These are phyloP conservation scores for Arthroderma sp. DNA, from an alignment of 2,329 filamentous ascomycete genomes.

Conservation along the genomic window DNA sequence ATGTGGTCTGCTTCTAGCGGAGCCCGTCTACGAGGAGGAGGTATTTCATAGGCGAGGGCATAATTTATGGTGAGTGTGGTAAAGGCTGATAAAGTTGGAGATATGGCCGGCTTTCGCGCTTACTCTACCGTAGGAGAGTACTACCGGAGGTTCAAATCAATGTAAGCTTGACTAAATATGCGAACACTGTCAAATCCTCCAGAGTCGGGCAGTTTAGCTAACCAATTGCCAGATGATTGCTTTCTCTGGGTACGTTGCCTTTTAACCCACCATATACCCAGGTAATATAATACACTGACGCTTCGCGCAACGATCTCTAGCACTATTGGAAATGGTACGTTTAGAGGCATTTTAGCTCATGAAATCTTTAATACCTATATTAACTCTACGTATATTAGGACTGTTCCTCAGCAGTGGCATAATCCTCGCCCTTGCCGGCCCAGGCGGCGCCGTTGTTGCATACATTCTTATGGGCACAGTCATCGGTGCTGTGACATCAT, in stretches of 20 bases:
- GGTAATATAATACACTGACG: not conserved
- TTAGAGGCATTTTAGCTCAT: not conserved
- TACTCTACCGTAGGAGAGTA: constrained; percentile 24
- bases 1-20: not conserved
- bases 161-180: constrained; percentile 12
- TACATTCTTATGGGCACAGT: constrained; percentile 36
- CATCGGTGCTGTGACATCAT: constrained; percentile 34
- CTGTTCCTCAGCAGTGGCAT: constrained; percentile 34
- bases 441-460: constrained; percentile 30
- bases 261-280: not conserved
- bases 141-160: constrained; percentile 34
- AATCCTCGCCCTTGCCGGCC: constrained; percentile 30
- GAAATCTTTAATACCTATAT: not conserved
- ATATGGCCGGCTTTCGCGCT: not conserved
- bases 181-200: not conserved
- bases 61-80: constrained; percentile 7
- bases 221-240: constrained; percentile 31
- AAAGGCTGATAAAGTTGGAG: not conserved
- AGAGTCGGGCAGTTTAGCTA: not conserved
- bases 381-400: constrained; percentile 16
- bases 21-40: constrained; percentile 4
- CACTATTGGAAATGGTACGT: constrained; percentile 31
- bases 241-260: constrained; percentile 30
- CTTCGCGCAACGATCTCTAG: constrained; percentile 15
- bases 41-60: constrained; percentile 5